A percentile compares a stretch with the other conserved stretches of the same genome.
Conservation (phyloP, 148 eudicot genomes). For the Cornus kousa region DNA sequence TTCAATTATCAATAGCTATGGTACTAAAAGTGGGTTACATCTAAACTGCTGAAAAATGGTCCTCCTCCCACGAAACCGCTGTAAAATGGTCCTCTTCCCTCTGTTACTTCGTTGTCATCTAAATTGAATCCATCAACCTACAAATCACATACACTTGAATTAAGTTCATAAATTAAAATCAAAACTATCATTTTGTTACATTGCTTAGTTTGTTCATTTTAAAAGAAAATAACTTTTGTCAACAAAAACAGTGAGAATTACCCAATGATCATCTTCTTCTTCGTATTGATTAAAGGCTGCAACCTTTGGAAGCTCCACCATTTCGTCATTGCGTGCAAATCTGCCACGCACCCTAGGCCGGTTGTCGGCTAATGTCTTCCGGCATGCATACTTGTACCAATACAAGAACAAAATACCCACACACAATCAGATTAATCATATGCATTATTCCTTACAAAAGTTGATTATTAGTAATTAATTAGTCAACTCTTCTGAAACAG, state of each 20-base stretch:
- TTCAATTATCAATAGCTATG: slow-evolving; percentile 34
- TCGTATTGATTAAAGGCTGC: slow-evolving; percentile 46
- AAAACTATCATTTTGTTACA: background rate
- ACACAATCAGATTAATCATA: background rate
- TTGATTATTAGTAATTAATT: no score
- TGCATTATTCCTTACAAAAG: background rate
- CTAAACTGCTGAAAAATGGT: slow-evolving; percentile 36
- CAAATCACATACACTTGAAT: background rate
- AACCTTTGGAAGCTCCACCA: slow-evolving; percentile 59
- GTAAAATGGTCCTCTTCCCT: slow-evolving; percentile 34
- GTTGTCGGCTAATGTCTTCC: slow-evolving; percentile 92
- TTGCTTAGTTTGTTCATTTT: background rate
- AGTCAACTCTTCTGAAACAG: background rate
- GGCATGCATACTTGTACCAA: slow-evolving; percentile 74
- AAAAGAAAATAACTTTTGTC: no score
- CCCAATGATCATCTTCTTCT: slow-evolving; percentile 77
- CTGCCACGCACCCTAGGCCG: slow-evolving; percentile 94
- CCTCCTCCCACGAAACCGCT: slow-evolving; percentile 40
- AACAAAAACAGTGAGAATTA: slow-evolving; percentile 11
- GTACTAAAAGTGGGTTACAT: slow-evolving; percentile 49
- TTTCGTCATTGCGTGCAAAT: slow-evolving; percentile 88
- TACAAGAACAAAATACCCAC: background rate
- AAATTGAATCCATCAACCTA: slow-evolving; percentile 58
- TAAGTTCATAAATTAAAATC: background rate
- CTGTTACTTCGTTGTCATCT: slow-evolving; percentile 43